These are phyloP conservation scores for Apiospora koreana DNA, from an alignment of 2,329 filamentous ascomycete species.

Conservation along the genomic window DNA sequence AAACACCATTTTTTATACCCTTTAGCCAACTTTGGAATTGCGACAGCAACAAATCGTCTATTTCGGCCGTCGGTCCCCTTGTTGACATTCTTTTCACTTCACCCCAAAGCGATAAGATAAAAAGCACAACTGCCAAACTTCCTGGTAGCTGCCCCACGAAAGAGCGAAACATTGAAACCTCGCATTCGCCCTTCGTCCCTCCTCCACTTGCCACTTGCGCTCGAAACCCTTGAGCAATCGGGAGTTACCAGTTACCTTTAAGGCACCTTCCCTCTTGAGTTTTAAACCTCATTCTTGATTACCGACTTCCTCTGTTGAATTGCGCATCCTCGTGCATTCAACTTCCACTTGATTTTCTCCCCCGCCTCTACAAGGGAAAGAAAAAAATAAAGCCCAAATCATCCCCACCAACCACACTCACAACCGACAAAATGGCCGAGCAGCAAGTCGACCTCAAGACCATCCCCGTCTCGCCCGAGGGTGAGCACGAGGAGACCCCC, in stretches of 20 bases:
- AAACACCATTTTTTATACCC: background rate
- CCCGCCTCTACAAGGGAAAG: background rate
- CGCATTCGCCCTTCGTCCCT: constrained; percentile 6
- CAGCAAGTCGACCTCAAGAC: constrained; percentile 70
- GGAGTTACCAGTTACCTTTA: background rate
- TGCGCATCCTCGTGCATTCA: background rate
- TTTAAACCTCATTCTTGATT: background rate
- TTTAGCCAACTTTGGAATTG: background rate
- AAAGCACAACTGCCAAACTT: background rate
- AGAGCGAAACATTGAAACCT: constrained; percentile 5
- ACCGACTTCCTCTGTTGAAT: background rate
- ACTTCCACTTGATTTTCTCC: background rate
- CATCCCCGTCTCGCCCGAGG: constrained; percentile 66
- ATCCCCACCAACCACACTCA: constrained; percentile 5
- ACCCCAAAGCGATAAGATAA: constrained; percentile 1
- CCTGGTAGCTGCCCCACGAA: constrained; percentile 4
- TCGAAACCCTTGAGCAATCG: background rate
- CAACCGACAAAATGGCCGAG: constrained; percentile 41
- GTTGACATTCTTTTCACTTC: background rate
- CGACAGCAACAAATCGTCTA: background rate
- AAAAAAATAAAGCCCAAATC: background rate
- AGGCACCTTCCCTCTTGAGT: background rate
- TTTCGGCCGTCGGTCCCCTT: background rate
- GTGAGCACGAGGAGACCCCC: constrained; percentile 56
- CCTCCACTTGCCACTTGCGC: constrained; percentile 7